Percentiles rank a stretch among this genome's conserved stretches.
Evolutionary conservation across 257 asterid genomes (phyloP).

Genomic region (Ilex aquifolium): DNA sequence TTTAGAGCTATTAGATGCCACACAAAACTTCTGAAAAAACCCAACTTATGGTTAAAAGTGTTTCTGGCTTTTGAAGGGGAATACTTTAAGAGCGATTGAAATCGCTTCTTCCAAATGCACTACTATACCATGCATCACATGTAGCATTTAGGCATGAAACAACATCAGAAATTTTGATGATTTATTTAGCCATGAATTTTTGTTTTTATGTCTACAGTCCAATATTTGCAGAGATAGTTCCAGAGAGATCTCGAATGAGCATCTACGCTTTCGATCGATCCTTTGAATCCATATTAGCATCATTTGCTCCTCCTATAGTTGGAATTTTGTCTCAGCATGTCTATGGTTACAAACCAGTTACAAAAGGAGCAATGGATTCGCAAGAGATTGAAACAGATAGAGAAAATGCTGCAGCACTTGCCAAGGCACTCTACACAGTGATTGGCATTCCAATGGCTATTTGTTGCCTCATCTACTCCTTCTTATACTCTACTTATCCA

Average conservation of each 20-base stretch:
- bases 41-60: no score
- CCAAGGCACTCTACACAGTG: conserved; percentile 91
- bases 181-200: background rate
- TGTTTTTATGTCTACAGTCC: conserved; percentile 31
- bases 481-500: conserved; percentile 72
- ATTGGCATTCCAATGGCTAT: conserved; percentile 73
- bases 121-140: no score
- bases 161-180: background rate
- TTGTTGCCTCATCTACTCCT: conserved; percentile 65
- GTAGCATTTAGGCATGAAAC: no score
- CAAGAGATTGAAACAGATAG: conserved; percentile 47
- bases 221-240: conserved; percentile 84
- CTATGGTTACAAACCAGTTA: conserved; percentile 63
- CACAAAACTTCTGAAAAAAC: no score
- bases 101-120: no score
- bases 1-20: no score
- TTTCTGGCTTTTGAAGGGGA: no score
- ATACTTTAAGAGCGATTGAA: no score
- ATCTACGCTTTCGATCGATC: conserved; percentile 78
- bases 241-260: conserved; percentile 70
- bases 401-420: conserved; percentile 79
- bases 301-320: conserved; percentile 87
- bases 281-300: conserved; percentile 71
- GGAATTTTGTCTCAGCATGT: conserved; percentile 66
- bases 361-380: conserved; percentile 32